Percentiles rank a stretch among this genome's conserved stretches.
These are phyloP conservation scores for Exophiala mesophila DNA, from an alignment of 2,329 filamentous ascomycete genomes.

Conservation along the genomic window DNA sequence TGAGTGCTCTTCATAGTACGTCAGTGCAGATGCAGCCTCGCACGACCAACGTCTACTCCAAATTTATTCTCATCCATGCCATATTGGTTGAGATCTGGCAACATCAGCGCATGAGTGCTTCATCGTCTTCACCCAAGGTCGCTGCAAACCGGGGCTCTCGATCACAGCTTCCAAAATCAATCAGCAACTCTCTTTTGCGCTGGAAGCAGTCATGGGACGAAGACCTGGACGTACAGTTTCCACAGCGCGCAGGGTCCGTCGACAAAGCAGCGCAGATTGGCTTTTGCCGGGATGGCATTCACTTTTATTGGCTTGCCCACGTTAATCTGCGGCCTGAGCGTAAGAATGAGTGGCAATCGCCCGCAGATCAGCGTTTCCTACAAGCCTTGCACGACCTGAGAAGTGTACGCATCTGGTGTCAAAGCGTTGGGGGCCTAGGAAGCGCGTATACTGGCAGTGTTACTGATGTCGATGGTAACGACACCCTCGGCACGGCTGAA, in stretches of 20 bases:
- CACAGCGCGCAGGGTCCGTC: conserved; percentile 36
- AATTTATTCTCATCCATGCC: conserved; percentile 68
- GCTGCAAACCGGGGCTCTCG: conserved; percentile 46
- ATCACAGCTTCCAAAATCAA: conserved; percentile 45
- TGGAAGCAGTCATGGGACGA: conserved; percentile 69
- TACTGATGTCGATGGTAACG: conserved; percentile 63
- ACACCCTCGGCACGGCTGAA: conserved; percentile 59
- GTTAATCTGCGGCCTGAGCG: conserved; percentile 58
- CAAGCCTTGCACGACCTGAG: conserved; percentile 59
- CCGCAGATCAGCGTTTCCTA: conserved; percentile 56
- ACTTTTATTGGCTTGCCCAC: conserved; percentile 68
- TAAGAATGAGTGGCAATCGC: conserved; percentile 49
- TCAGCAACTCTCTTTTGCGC: conserved; percentile 57
- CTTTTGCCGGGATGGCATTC: conserved; percentile 66
- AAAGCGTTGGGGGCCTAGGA: conserved; percentile 58
- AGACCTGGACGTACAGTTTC: conserved; percentile 65
- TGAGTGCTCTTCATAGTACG: conserved; percentile 57
- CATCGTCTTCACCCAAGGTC: conserved; percentile 30
- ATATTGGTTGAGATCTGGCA: conserved; percentile 60
- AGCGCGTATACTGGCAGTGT: conserved; percentile 66
- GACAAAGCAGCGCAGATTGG: conserved; percentile 53
- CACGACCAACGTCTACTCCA: conserved; percentile 66
- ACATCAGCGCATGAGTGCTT: conserved; percentile 41
- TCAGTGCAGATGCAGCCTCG: conserved; percentile 58
- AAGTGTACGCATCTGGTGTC: conserved; percentile 56